phyloP scores from a whole-genome alignment of 2,329 filamentous ascomycete genomes.

The Fusarium globosum region DNA sequence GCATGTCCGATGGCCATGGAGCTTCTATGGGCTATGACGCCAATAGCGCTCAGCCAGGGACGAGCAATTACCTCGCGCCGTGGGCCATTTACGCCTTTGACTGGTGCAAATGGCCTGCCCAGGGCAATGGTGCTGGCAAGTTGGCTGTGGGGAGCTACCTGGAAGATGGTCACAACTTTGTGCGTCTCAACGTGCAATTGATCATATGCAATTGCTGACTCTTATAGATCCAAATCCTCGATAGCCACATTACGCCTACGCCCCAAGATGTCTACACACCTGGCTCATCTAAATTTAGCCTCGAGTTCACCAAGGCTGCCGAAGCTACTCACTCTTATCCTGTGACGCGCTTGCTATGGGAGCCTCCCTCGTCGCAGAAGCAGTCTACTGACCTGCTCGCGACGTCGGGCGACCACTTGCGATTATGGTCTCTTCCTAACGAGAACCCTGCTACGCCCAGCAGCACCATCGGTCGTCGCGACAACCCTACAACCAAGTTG shows the following conservation, averaged over 20 bases:
- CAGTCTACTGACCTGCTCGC: constrained; percentile 94
- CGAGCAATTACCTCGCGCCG: constrained; percentile 92
- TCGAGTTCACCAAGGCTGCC: constrained; percentile 93
- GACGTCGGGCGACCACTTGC: constrained; percentile 93
- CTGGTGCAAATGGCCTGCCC: constrained; percentile 98
- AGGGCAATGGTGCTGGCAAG: constrained; percentile 85
- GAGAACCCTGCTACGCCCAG: constrained; percentile 66
- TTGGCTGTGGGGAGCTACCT: constrained; percentile 95
- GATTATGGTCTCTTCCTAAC: constrained; percentile 90
- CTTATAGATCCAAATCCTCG: constrained; percentile 91
- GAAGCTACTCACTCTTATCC: constrained; percentile 98
- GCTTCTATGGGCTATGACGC: constrained; percentile 74
- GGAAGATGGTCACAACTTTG: constrained; percentile 98
- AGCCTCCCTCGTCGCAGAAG: constrained; percentile 93
- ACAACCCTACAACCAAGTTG: constrained; percentile 77
- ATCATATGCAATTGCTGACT: constrained; percentile 13
- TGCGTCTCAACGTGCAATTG: constrained; percentile 51
- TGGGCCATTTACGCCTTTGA: constrained; percentile 98
- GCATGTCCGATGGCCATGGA: constrained; percentile 76
- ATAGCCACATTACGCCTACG: constrained; percentile 81
- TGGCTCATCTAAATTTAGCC: constrained; percentile 76
- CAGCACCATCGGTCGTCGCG: constrained; percentile 75
- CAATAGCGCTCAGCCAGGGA: constrained; percentile 72
- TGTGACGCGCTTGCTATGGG: constrained; percentile 94
- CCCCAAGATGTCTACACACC: constrained; percentile 75